Evolutionary conservation across 2,329 filamentous ascomycete species (phyloP), one percentile per base, ranked within the genome.

Genomic region (Cladosporium sp.): DNA sequence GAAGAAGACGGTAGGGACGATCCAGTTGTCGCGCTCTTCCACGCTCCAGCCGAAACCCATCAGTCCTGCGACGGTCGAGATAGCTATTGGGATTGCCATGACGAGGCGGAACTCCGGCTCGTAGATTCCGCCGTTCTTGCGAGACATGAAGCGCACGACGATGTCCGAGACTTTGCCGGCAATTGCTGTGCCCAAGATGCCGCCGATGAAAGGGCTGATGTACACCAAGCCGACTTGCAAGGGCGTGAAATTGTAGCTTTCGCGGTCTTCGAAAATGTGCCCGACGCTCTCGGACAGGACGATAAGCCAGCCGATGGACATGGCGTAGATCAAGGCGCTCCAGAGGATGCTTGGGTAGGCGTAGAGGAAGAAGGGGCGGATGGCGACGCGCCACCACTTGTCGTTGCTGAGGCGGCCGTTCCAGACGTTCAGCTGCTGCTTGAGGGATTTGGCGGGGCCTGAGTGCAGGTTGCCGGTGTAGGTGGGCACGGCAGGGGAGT

Each of bases 31-130:
- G 22, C 79, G 79, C 57, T 86, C 81, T 61, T 90, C 73, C 0
- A 88, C 90, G 9, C 88, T 91, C 94, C 93, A 97, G n/a, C 93
- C 93, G 68, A 94, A 97, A 2, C 91, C 93, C 86, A 97, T 96
- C 15, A 97, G 81, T 0, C 94, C 94, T 32, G 93, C 84, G 1
- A 86, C 84, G 0, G 92, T 97, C 3, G 85, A 85, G 55, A 97
- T 67, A 0, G 87, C 78, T 32, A 97, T 86, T 0, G 92, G 93
- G 3, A 87, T 74, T 0, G 85, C 90, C 93, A 97, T 96, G 42
- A 96, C 82, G 0, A 96, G 82, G 6, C 92, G 84, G 68, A 95
- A 97, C 72, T 97, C 93, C 0, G 93, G 93, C 72, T 97, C 93
- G 71, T 97, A 97, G 2, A 97, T 78, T 1, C 93, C 93, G n/a